Percentiles rank a stretch among this genome's conserved stretches.
Evolutionary conservation across 2,329 filamentous ascomycete genomes (phyloP).

Genomic region (Herpotrichia juniperi): DNA sequence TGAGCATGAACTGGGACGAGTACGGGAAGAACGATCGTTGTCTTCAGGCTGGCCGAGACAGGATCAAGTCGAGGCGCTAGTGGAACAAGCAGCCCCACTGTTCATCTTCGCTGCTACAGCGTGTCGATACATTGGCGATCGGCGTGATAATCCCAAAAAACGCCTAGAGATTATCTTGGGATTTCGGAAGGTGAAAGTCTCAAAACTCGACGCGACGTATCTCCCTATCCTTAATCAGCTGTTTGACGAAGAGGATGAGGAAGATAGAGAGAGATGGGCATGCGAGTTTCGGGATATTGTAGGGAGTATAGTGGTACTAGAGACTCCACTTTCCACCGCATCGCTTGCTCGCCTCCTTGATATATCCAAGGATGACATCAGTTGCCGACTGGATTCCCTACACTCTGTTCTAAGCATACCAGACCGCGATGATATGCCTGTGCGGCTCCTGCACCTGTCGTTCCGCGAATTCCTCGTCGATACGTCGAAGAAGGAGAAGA

Average conservation of each 20-base stretch:
- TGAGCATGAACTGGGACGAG: slow-evolving; percentile 1
- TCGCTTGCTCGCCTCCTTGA: not conserved
- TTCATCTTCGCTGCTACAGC: slow-evolving; percentile 44
- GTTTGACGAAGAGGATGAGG: not conserved
- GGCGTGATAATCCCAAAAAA: too few species aligned
- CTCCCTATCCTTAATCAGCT: slow-evolving; percentile 5
- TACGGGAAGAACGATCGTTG: not conserved
- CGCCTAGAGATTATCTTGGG: not conserved
- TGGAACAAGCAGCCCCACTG: slow-evolving; percentile 33
- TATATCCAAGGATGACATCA: not conserved
- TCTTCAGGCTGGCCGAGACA: slow-evolving; percentile 17
- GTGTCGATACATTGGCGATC: slow-evolving; percentile 27
- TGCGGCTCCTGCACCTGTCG: slow-evolving; percentile 27
- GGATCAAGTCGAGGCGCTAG: slow-evolving; percentile 23
- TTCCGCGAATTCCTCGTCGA: not conserved
- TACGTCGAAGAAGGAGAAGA: slow-evolving; percentile 17
- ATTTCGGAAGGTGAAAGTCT: not conserved
- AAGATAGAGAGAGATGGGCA: slow-evolving; percentile 1
- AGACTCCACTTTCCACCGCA: slow-evolving; percentile 5
- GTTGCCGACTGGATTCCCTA: slow-evolving; percentile 11
- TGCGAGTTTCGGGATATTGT: not conserved
- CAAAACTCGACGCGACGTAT: not conserved
- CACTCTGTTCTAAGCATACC: slow-evolving; percentile 26
- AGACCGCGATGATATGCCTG: slow-evolving; percentile 28
- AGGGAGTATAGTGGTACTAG: slow-evolving; percentile 10